Conservation (phyloP, 1,284 basidiomycete genomes). For the Limonomyces culmigenus region DNA sequence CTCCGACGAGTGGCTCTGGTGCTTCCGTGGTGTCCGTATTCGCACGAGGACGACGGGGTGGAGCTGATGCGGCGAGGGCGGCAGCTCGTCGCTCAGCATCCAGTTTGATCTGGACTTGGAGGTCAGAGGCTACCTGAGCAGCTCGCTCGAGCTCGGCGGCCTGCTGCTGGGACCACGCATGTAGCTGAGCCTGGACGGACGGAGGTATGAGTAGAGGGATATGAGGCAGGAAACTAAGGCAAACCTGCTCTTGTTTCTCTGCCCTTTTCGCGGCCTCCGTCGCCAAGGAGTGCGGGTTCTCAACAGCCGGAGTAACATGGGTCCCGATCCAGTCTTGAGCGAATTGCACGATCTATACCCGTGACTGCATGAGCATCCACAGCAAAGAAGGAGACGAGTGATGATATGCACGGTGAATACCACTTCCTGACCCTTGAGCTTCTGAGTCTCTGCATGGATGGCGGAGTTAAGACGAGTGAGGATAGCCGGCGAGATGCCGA, state of each 20-base stretch:
- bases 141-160: slow-evolving; percentile 28
- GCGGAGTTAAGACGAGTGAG: slow-evolving; percentile 33
- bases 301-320: slow-evolving; percentile 36
- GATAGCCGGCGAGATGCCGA: slow-evolving; percentile 36
- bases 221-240: too few species aligned
- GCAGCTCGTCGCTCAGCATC: slow-evolving; percentile 38
- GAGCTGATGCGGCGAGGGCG: slow-evolving; percentile 27
- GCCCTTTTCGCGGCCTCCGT: slow-evolving; percentile 58
- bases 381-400: slow-evolving; percentile 10
- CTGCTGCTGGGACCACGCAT: slow-evolving; percentile 24
- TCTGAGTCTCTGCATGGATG: slow-evolving; percentile 45
- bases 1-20: slow-evolving; percentile 20
- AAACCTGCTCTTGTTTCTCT: slow-evolving; percentile 47
- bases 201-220: too few species aligned
- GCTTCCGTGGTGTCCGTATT: slow-evolving; percentile 50
- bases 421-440: slow-evolving; percentile 46
- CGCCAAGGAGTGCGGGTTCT: slow-evolving; percentile 51
- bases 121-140: slow-evolving; percentile 29
- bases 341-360: slow-evolving; percentile 39
- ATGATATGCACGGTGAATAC: slow-evolving; percentile 58
- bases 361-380: not conserved
- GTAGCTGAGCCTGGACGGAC: too few species aligned
- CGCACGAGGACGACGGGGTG: slow-evolving; percentile 14
- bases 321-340: slow-evolving; percentile 53
- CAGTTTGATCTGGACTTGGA: slow-evolving; percentile 45